phyloP scores from a whole-genome alignment of 2,329 filamentous ascomycete genomes.

The Colletotrichum higginsianum region DNA sequence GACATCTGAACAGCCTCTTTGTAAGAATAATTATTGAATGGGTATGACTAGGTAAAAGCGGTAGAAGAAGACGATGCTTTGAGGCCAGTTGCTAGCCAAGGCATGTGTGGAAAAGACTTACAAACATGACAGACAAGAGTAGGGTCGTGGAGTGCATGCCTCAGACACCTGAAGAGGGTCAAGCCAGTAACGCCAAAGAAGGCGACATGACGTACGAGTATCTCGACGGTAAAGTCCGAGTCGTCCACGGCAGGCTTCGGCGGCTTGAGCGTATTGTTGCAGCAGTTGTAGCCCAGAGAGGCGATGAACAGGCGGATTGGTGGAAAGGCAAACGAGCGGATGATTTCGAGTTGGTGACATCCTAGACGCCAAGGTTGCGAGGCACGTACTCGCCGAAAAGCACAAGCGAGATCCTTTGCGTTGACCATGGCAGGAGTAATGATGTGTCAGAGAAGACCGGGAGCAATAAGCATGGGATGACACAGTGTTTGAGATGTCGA shows the following conservation, averaged over 20 bases:
- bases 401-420: background rate
- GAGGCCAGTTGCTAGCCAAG: too few species aligned
- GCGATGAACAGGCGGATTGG: background rate
- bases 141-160: constrained; percentile 7
- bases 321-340: constrained; percentile 3
- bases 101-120: background rate
- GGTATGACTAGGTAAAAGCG: too few species aligned
- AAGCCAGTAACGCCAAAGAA: constrained; percentile 30
- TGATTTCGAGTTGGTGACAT: background rate
- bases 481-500: background rate
- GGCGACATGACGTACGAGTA: constrained; percentile 21
- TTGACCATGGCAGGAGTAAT: background rate
- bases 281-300: background rate
- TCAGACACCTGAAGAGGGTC: constrained; percentile 19
- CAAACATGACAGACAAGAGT: constrained; percentile 20
- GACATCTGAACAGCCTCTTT: background rate
- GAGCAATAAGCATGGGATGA: too few species aligned
- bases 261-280: background rate
- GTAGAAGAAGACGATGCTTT: background rate
- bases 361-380: constrained; percentile 5
- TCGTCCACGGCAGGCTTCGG: background rate
- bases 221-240: background rate
- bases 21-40: background rate
- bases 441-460: background rate
- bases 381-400: background rate